Evolutionary conservation across 257 asterid species (phyloP).

Genomic region (Solanum sejunctum): DNA sequence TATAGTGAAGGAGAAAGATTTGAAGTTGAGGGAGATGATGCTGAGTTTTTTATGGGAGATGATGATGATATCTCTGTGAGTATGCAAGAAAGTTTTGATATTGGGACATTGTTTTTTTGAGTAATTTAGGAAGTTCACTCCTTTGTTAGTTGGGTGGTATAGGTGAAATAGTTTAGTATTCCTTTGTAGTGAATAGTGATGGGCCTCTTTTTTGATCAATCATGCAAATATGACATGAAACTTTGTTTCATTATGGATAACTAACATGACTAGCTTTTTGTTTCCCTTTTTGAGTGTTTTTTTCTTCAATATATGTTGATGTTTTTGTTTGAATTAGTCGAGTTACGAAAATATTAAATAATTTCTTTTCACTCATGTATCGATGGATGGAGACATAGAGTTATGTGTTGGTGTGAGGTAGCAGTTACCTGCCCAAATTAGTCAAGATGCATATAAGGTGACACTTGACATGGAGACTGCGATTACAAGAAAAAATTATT

Average conservation of each 20-base stretch:
- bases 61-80: not conserved
- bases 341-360: not conserved
- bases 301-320: too few species aligned
- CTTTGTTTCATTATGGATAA: not conserved
- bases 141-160: not conserved
- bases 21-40: not conserved
- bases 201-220: not conserved
- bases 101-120: not conserved
- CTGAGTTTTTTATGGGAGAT: not conserved
- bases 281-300: not conserved
- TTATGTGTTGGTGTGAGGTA: not conserved
- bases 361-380: not conserved
- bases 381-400: not conserved
- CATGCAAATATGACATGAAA: not conserved
- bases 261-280: not conserved
- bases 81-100: not conserved
- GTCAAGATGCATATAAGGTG: not conserved
- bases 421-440: not conserved
- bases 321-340: not conserved
- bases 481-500: not conserved
- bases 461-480: fast-evolving
- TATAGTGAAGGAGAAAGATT: not conserved
- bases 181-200: not conserved
- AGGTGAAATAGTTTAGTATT: not conserved
- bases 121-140: not conserved